Evolutionary conservation across 1,284 basidiomycete species (phyloP), one percentile per base, ranked within the genome.

Genomic region (Austroboletus niveus): DNA sequence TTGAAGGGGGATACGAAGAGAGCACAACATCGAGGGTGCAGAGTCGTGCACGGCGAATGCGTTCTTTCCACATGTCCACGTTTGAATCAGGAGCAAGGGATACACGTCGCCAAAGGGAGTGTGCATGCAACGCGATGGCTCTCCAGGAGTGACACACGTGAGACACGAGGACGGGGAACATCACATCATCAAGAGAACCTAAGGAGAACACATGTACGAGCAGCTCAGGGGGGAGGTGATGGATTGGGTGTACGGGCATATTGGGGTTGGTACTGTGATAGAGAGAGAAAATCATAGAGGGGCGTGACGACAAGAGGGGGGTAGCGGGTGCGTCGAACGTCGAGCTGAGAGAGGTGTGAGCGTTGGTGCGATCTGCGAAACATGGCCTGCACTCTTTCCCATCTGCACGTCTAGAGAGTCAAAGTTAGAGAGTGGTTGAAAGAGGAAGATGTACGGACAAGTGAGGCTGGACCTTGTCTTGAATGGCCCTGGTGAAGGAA

Each of bases 71-170:
- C 77, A 86, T 79, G 52, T 68, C 59, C 48, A 76, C 67, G 38
- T 77, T 68, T 14, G 32, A 64, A 42, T 49, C 36, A 17, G 75
- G 71, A 56, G 71, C 69, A 51, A 85, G 72, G 17, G 68, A 68
- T 53, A 88, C 74, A 55, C 74, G 74, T 52, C 80, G 72, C 85
- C 85, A 88, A 45, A 88, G 69, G 1, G 73, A 60, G 20, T 80
- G 82, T 5, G 81, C 80, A 46, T 73, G 75, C 32, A 84, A 68
- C n/a, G 79, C 75, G 29, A 84, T 71, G 36, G 72, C 64, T 45
- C 85, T 73, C 85, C 85, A 88, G 40, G 70, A 65, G 45, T 74
- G 70, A 63, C 84, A 87, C 53, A 85, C 81, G 58, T 86, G 85
- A 14, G 85, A 85, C 45, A 84, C 71, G 42, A 69, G 68, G 52